Conservation (phyloP, 148 eudicot species). For the Cornus florida region DNA sequence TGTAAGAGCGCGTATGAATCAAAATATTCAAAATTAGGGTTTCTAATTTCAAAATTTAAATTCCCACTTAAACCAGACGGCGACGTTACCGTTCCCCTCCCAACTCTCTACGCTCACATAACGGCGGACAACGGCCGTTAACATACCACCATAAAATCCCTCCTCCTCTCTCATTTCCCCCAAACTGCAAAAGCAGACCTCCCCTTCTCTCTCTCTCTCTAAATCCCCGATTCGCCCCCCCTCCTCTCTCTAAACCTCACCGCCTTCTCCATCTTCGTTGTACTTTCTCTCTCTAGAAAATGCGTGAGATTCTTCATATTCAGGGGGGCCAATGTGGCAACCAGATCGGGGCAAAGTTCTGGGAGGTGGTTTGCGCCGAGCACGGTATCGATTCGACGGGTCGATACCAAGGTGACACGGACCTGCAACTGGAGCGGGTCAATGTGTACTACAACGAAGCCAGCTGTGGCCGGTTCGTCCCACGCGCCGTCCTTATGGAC, state of each 20-base stretch:
- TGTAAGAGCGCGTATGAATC: neutral
- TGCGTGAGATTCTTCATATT: constrained; percentile 29
- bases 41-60: constrained; percentile 14
- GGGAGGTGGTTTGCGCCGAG: constrained; percentile 25
- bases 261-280: neutral
- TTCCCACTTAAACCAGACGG: constrained; percentile 18
- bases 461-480: constrained; percentile 52
- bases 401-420: constrained; percentile 39
- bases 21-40: neutral
- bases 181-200: neutral
- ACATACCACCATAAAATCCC: constrained; percentile 6
- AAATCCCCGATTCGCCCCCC: neutral
- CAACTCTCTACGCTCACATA: neutral
- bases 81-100: neutral
- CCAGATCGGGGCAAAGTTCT: constrained; percentile 33
- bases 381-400: constrained; percentile 40
- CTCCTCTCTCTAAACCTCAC: neutral
- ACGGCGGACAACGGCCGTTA: constrained; percentile 2
- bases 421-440: constrained; percentile 43
- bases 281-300: too few species aligned
- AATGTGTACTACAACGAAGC: constrained; percentile 54
- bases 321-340: constrained; percentile 35
- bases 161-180: neutral
- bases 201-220: neutral
- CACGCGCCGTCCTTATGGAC: constrained; percentile 54